A percentile compares a stretch with the other conserved stretches of the same genome.
Conservation (phyloP, 2,329 filamentous ascomycete species). For the Colletotrichum karsti region DNA sequence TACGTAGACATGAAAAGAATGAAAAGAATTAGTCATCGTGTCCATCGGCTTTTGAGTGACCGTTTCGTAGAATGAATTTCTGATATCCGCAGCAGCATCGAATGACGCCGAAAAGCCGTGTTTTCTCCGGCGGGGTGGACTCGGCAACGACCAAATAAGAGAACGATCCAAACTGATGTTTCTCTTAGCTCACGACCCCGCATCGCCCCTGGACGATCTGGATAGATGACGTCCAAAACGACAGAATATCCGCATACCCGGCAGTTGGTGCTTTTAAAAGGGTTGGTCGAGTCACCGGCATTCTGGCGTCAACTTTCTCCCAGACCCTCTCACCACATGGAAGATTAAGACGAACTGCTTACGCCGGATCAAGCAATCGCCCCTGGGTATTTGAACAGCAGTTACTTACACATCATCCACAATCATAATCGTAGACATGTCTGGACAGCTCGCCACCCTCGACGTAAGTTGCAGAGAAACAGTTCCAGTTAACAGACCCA, state of each 20-base stretch:
- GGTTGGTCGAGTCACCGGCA: not conserved
- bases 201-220: not conserved
- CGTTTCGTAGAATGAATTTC: not conserved
- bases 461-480: slow-evolving; percentile 45
- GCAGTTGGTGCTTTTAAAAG: not conserved
- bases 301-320: not conserved
- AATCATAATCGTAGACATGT: not conserved
- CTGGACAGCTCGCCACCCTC: slow-evolving; percentile 36
- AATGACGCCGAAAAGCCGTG: slow-evolving; percentile 23
- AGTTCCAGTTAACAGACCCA: too few relatives aligned
- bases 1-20: not conserved
- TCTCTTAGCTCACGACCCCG: slow-evolving; percentile 25
- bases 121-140: slow-evolving; percentile 21
- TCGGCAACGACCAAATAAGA: slow-evolving; percentile 8
- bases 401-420: too few relatives aligned
- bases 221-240: slow-evolving; percentile 18
- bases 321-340: not conserved
- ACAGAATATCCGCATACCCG: not conserved
- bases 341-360: not conserved
- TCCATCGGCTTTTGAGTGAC: not conserved
- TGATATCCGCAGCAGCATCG: not conserved
- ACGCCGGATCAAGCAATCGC: not conserved
- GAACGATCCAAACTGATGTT: slow-evolving; percentile 5
- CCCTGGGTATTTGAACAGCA: too few relatives aligned
- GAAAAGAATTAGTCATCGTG: slow-evolving; percentile 4